Evolutionary conservation across 2,329 filamentous ascomycete species (phyloP), one percentile per base, ranked within the genome.

Genomic region (Phialophora chinensis): DNA sequence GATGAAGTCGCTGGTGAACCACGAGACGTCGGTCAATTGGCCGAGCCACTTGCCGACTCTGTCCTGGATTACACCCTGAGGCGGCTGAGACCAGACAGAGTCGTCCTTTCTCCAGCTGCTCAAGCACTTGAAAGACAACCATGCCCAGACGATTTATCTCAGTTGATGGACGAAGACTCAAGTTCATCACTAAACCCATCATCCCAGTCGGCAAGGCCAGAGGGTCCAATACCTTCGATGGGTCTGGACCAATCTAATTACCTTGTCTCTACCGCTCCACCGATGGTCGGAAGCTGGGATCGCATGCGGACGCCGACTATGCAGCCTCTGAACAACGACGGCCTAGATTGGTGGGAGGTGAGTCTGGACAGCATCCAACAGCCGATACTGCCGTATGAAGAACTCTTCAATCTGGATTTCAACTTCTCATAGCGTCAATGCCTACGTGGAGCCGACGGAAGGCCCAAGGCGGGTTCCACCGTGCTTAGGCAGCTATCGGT

Each of bases 1-100:
- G 62, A 65, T 33, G 54, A 55, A 29, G 10, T 65, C 17, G 62
- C 62, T 4, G 29, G 47, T 38, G 62, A 65, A 33, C 31, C 47
- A 25, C 55, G 62, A 7, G 55, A 65, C 17, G 31, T 47, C 8
- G 62, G 62, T 14, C 38, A 52, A 55, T 35, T 65, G 25, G 27
- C 62, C n/a, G 62, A 65, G 35, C 62, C 62, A 10, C 33, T 65
- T 5, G 62, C 62, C 7, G 55, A 65, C 29, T 65, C 62, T 14
- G 62, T 65, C 14, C 35, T 65, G 29, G 54, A 60, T 17, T 65
- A 65, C 60, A 49, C 55, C 1, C 55, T 65, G 2, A 20, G 56
- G 17, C 55, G 55, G 11, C 23, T 65, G 2, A 60, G 31, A 33
- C 62, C 55, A 33, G 38, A 50, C 14, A 42, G 33, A 11, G 33